Percentiles rank a stretch among this genome's conserved stretches.
Conservation (phyloP, 1,284 basidiomycete species). For the Macrocystidia cucumis region DNA sequence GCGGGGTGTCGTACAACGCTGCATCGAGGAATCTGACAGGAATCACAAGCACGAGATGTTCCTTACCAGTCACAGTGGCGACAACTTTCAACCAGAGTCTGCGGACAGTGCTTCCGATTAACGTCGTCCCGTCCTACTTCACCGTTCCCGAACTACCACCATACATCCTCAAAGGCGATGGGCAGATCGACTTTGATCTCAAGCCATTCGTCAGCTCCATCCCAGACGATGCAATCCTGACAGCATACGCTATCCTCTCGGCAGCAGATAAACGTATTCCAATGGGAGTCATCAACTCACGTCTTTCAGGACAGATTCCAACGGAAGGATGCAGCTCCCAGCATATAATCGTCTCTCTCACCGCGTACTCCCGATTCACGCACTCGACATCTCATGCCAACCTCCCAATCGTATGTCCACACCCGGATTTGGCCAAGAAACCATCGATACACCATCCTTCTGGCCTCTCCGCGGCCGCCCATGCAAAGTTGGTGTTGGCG, state of each 20-base stretch:
- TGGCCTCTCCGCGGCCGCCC: constrained; percentile 32
- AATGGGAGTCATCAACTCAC: too few relatives aligned
- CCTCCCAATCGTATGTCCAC: constrained; percentile 45
- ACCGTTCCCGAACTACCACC: constrained; percentile 44
- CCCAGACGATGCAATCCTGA: constrained; percentile 37
- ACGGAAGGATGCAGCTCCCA: constrained; percentile 24
- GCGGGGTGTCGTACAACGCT: constrained; percentile 63
- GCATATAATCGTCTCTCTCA: constrained; percentile 48
- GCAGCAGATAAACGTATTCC: too few relatives aligned
- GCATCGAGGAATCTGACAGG: constrained; percentile 55
- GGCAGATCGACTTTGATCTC: constrained; percentile 40
- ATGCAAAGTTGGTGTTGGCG: constrained; percentile 43
- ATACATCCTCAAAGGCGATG: constrained; percentile 39
- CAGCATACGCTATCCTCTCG: constrained; percentile 43
- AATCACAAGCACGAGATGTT: constrained; percentile 35
- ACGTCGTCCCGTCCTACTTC: constrained; percentile 67
- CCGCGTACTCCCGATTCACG: constrained; percentile 54
- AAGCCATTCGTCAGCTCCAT: constrained; percentile 44
- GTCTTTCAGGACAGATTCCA: constrained; percentile 52
- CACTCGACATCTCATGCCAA: constrained; percentile 65
- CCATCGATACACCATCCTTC: constrained; percentile 19
- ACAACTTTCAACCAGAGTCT: constrained; percentile 63
- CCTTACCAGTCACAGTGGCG: constrained; percentile 56
- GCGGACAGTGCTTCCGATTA: constrained; percentile 52
- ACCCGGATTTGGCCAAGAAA: constrained; percentile 22